Percentiles rank a stretch among this genome's conserved stretches.
Conservation (phyloP, 352 stramenopile genomes). For the Thraustotheca clavata region DNA sequence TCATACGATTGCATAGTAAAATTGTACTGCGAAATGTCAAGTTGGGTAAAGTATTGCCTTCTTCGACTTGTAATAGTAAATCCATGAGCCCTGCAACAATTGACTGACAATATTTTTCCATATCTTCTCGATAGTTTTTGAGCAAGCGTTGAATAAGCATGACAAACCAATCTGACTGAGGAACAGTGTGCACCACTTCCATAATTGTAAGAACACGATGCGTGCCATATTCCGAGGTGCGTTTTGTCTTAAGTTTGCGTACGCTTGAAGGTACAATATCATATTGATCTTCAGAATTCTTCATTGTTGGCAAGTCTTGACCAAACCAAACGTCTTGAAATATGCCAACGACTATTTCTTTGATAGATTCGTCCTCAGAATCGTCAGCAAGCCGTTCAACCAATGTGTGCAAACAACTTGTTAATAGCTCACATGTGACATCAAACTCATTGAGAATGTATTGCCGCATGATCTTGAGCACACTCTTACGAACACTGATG, state of each 20-base stretch:
- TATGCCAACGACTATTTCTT: conserved; percentile 79
- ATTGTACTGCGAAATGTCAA: neutral
- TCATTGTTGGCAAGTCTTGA: neutral
- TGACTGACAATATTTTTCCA: conserved; percentile 29
- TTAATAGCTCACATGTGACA: conserved; percentile 1
- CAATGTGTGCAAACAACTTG: conserved; percentile 54
- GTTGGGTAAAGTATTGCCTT: conserved; percentile 36
- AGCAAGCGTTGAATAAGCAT: conserved; percentile 55
- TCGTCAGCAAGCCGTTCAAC: conserved; percentile 68
- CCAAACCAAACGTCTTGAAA: conserved; percentile 85
- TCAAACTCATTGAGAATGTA: neutral
- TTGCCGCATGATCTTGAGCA: conserved; percentile 73
- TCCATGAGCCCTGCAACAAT: conserved; percentile 60
- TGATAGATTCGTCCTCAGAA: conserved; percentile 61
- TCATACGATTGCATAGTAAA: conserved; percentile 6
- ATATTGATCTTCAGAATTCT: neutral
- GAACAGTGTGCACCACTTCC: conserved; percentile 66
- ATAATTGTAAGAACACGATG: conserved; percentile 60
- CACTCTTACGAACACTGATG: conserved; percentile 78
- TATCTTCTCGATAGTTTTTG: conserved; percentile 23
- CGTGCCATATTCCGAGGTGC: conserved; percentile 37
- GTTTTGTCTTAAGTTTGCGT: conserved; percentile 55
- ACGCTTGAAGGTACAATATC: conserved; percentile 49
- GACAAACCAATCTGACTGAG: conserved; percentile 64
- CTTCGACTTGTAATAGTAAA: conserved; percentile 60